Evolutionary conservation across 768 basidiomycete species (phyloP), one percentile per base, ranked within the genome.

Genomic region (Trametes coccinea): DNA sequence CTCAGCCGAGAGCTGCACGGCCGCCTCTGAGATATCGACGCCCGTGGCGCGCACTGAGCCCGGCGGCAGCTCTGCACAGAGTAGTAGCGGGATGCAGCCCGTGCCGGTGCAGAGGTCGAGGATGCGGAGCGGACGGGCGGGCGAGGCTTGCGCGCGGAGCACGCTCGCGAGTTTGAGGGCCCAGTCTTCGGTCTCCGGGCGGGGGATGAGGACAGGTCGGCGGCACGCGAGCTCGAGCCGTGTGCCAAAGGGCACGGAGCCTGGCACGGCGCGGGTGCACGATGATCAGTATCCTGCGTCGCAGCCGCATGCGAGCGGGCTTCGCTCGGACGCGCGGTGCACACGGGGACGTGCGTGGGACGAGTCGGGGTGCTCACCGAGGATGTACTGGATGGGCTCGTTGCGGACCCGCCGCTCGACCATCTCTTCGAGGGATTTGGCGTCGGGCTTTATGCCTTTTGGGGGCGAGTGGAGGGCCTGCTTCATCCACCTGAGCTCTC

Each of bases 31-130:
- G 48, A 88, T 81, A 74, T 94, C 93, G 44, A 95, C 77, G 27
- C 84, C 92, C 61, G 80, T 75, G 2, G 88, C 84, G 8, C 72
- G 76, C 48, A 85, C 66, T 63, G 77, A 80, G 51, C 83, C 84
- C 47, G 78, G 73, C 14, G 85, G 83, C 75, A 84, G 84, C 49
- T 85, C 74, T 65, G 87, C 81, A 68, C 86, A 87, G 16, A 98
- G 78, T n/a, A 93, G 79, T 44, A 97, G 82, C 2, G 94, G 90
- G 53, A 98, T 95, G 72, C 94, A 95, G 13, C 91, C 96, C 0
- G 93, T 85, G 48, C 96, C 96, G 5, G 95, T 96, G 72, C 95
- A 94, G 47, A 98, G 84, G 76, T 99, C 96, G 34, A 98, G 79
- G 30, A 95, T 74, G 33, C 76, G 77, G 14, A 80, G 30, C 0